phyloP scores from a whole-genome alignment of 2,329 filamentous ascomycete genomes.

The Colletotrichum brevisporum region DNA sequence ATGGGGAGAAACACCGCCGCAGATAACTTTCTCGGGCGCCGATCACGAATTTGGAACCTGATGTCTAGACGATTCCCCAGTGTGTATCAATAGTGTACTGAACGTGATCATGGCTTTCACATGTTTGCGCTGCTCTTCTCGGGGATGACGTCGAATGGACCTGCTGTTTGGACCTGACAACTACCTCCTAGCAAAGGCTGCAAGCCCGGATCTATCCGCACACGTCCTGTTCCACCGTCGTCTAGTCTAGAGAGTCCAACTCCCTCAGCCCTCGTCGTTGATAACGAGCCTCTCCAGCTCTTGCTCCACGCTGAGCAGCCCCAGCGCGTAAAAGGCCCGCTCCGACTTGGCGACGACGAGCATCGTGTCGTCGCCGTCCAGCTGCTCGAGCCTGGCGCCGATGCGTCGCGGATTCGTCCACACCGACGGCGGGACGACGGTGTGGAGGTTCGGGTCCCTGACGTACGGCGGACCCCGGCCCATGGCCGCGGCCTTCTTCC shows the following conservation, averaged over 20 bases:
- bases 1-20: neutral
- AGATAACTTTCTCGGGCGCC: conserved; percentile 11
- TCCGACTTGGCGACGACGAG: conserved; percentile 75
- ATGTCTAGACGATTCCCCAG: conserved; percentile 30
- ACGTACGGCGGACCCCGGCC: conserved; percentile 83
- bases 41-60: conserved; percentile 29
- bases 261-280: conserved; percentile 51
- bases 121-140: neutral
- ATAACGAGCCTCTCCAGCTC: conserved; percentile 77
- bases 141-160: neutral
- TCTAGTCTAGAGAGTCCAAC: neutral
- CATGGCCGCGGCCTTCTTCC: conserved; percentile 81
- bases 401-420: conserved; percentile 67
- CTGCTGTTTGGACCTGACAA: conserved; percentile 9
- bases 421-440: conserved; percentile 55
- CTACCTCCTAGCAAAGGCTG: conserved; percentile 1
- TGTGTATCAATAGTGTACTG: conserved; percentile 41
- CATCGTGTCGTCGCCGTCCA: conserved; percentile 56
- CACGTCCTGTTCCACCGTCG: neutral
- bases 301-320: conserved; percentile 82
- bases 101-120: conserved; percentile 31
- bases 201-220: conserved; percentile 19
- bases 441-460: conserved; percentile 57
- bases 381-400: conserved; percentile 65
- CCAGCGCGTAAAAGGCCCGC: conserved; percentile 81